These are phyloP conservation scores for Ganoderma boninense DNA, from an alignment of 1,284 basidiomycete species.

Conservation along the genomic window DNA sequence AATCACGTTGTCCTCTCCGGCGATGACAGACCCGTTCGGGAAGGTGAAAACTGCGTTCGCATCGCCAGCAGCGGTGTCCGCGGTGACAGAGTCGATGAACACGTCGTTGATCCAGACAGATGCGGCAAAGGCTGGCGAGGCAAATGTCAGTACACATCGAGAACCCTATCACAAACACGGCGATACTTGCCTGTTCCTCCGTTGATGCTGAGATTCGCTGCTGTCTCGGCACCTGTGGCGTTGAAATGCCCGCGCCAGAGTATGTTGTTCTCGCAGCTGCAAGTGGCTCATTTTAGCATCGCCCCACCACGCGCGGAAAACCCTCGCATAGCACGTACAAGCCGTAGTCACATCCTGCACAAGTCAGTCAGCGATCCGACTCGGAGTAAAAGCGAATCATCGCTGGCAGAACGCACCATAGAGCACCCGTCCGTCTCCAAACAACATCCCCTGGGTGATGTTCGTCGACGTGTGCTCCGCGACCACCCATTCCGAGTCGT, in stretches of 20 bases:
- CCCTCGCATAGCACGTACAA: no score
- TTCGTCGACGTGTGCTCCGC: constrained; percentile 81
- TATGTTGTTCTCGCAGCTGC: constrained; percentile 83
- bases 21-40: constrained; percentile 58
- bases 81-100: constrained; percentile 68
- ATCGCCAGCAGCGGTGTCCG: background rate
- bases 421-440: constrained; percentile 76
- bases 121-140: constrained; percentile 69
- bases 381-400: no score
- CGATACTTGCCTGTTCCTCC: constrained; percentile 71
- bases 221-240: constrained; percentile 63
- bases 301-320: no score
- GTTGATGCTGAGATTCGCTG: constrained; percentile 79
- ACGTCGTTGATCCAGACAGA: constrained; percentile 82
- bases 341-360: constrained; percentile 74
- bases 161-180: background rate
- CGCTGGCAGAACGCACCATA: constrained; percentile 64
- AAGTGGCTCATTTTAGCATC: no score
- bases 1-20: constrained; percentile 72
- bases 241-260: constrained; percentile 85
- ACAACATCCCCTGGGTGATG: constrained; percentile 71
- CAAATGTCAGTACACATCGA: background rate
- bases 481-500: constrained; percentile 68
- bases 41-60: constrained; percentile 64
- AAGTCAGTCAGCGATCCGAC: no score